Evolutionary conservation across 106 monocot genomes (phyloP), one percentile per base, ranked within the genome.

Genomic region (Hemerocallis citrina): DNA sequence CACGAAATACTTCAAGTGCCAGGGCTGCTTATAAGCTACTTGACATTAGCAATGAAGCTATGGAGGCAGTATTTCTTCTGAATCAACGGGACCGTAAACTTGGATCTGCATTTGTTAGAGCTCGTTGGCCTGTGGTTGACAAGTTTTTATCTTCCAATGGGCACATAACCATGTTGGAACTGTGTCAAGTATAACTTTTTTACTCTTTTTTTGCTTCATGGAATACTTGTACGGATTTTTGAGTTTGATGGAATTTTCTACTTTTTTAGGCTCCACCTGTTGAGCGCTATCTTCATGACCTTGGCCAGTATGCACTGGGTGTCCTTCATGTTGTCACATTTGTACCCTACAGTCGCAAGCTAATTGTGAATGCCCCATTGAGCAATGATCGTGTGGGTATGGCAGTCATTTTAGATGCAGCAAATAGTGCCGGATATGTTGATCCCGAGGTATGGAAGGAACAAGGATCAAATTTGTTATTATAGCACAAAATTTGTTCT

Each of bases 11-110:
- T 39, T 62, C 83, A 16, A 81, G 75, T 67, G 78, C 79, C 44
- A 90, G 91, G 51, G 76, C 81, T 63, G 84, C 77, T 4, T 88
- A 91, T 71, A 91, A 85, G 77, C 96, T 91, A 47, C 72, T 96
- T 39, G 96, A 96, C 67, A 87, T 96, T 44, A 88, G 91, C 69
- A 91, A 80, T 75, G 96, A 96, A 70, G 87, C 86, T 17, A 87
- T 96, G 83, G 96, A 96, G 63, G 61, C 81, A 16, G 79, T 96
- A 23, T 88, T 91, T 61, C 71, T 74, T 42, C 96, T 81, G 55
- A 90, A 91, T 63, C 91, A 96, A 72, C 80, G 91, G 28, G 96
- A 96, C 63, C 83, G 96, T 58, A 96, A 96, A 70, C 76, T 96
- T 63, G 96, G 96, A 7, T 72, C 87, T 71, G 84, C 78, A 59